Base-by-base conservation (phyloP, 2,329 filamentous ascomycete species). In the Epichloe elymi region DNA sequence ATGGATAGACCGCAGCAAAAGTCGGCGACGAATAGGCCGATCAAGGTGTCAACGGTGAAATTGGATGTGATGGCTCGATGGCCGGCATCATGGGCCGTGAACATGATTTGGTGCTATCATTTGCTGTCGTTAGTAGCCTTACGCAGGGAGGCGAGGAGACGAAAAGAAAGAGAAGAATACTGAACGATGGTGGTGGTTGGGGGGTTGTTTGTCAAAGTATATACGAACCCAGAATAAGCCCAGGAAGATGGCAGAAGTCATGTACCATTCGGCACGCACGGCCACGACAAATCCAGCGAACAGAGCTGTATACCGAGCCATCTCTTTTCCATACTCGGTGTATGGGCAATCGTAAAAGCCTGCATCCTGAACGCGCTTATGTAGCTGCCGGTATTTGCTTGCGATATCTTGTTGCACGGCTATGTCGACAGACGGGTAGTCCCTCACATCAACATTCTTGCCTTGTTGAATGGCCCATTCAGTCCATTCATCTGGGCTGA, bases 1-100 rank as follows among this genome's bases (percentile, higher is more conserved):
- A 84, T 79, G 3, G 78, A 82, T 17, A 85, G 69, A 37, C 80
- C 80, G 55, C 80, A 82, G 67, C 78, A 79, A 58, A 83, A 81
- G 59, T 83, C 79, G 44, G 77, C 80, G 37, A 84, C 70, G 57
- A 83, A 80, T 53, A 81, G 73, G 46, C 73, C 80, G 50, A 84
- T 79, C 4, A 82, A 59, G 0, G 76, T 80, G 60, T 85, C 80
- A 17, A 69, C 57, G 2, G 72, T 65, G 55, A 82, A 82, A 60
- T 75, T 75, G 53, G 74, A 70, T 0, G 80, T 82, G 54, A 85
- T 83, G 53, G 77, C 79, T 30, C 74, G 69, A 59, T 83, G 81
- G 3, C 79, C 80, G 10, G 79, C 80, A 57, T 85, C 81, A 59
- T 85, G 80, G 4, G 80, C 80, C 0, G 75, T 74, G 63, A 84